A percentile compares a stretch with the other conserved stretches of the same genome.
Evolutionary conservation across 108 stramenopile species (phyloP).

Genomic region (Pseudonitzschia delicatissima): DNA sequence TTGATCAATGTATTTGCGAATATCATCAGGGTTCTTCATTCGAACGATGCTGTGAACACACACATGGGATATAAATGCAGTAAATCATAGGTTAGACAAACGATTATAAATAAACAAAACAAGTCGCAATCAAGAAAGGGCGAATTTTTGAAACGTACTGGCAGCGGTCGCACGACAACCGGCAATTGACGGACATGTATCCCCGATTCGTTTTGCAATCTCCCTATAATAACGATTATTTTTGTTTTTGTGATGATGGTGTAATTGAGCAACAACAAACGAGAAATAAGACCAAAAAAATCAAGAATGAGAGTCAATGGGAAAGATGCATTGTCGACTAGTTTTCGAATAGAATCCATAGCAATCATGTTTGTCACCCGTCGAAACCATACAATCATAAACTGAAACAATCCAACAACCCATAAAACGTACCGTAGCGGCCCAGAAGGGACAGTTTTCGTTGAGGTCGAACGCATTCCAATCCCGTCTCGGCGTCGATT

Average conservation of each 20-base stretch:
- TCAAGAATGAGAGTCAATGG: too few species aligned
- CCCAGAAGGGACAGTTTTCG: not conserved
- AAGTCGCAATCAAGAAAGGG: too few species aligned
- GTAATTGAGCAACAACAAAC: too few species aligned
- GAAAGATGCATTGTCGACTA: too few species aligned
- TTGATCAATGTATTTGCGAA: not conserved
- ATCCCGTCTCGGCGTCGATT: slow-evolving; percentile 4
- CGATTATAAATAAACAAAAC: too few species aligned
- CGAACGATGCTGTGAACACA: not conserved
- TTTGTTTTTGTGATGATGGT: too few species aligned
- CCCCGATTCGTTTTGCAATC: slow-evolving; percentile 1
- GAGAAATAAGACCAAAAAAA: too few species aligned
- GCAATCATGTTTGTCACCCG: too few species aligned
- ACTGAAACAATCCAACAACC: not conserved
- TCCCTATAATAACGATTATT: too few species aligned
- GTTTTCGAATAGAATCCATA: too few species aligned
- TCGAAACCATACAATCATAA: not conserved
- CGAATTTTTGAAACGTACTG: not conserved
- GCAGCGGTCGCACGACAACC: not conserved
- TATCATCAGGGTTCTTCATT: not conserved
- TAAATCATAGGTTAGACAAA: too few species aligned
- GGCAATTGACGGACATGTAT: not conserved
- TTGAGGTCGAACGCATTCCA: not conserved
- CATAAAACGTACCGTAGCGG: not conserved
- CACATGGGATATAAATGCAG: too few species aligned